Conservation (phyloP, 805 yeast genomes). For the Schwanniomyces pseudopolymorphus region DNA sequence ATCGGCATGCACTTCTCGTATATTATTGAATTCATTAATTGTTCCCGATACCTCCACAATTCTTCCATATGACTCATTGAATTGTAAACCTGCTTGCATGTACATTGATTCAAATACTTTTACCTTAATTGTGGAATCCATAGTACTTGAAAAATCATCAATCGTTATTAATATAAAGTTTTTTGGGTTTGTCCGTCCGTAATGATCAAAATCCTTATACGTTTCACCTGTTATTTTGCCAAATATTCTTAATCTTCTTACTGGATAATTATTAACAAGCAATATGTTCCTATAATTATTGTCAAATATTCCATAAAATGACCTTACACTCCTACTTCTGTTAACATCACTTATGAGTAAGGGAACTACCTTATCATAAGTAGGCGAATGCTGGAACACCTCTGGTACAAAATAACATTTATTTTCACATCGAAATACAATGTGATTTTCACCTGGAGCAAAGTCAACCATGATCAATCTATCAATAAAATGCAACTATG, state of each 20-base stretch:
- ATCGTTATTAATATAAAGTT: conserved; percentile 19
- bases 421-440: conserved; percentile 25
- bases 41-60: conserved; percentile 25
- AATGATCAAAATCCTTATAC: conserved; percentile 9
- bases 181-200: conserved; percentile 1
- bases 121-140: conserved; percentile 24
- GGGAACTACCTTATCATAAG: conserved; percentile 18
- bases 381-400: conserved; percentile 32
- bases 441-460: conserved; percentile 35
- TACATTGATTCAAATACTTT: conserved; percentile 13
- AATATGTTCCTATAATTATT: conserved; percentile 8
- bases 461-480: conserved; percentile 18
- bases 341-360: conserved; percentile 31
- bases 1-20: conserved; percentile 11
- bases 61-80: conserved; percentile 19
- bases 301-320: conserved; percentile 19
- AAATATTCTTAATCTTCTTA: conserved; percentile 18
- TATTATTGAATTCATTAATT: conserved; percentile 1
- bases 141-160: conserved; percentile 35
- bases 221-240: conserved; percentile 30
- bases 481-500: neutral
- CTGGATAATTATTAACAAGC: conserved; percentile 35
- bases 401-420: conserved; percentile 31
- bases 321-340: conserved; percentile 5
- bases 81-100: conserved; percentile 11